These are phyloP conservation scores for Lecanicillium sp. DNA, from an alignment of 2,329 filamentous ascomycete genomes.

Conservation along the genomic window DNA sequence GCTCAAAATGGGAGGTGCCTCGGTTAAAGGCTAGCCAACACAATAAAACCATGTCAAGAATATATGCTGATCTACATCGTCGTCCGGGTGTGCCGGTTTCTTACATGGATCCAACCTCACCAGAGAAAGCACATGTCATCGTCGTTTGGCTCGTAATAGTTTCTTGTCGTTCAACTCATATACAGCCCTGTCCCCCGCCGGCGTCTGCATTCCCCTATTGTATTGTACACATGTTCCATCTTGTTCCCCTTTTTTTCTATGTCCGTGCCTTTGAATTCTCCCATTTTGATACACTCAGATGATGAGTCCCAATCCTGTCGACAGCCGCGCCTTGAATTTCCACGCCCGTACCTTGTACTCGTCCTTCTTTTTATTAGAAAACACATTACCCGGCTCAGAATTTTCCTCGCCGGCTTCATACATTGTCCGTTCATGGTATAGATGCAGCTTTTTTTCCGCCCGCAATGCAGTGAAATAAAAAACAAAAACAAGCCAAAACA, in stretches of 20 bases:
- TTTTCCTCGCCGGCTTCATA: slow-evolving; percentile 7
- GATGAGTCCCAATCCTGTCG: slow-evolving; percentile 3
- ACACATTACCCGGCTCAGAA: slow-evolving; percentile 12
- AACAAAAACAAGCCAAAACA: slow-evolving; percentile 11
- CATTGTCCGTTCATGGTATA: slow-evolving; percentile 14
- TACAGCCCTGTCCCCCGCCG: not conserved
- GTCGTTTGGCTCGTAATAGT: not conserved
- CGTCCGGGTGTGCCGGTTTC: too few relatives aligned
- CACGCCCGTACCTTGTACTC: slow-evolving; percentile 6
- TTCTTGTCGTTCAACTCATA: not conserved
- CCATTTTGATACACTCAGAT: slow-evolving; percentile 11
- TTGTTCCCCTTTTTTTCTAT: slow-evolving; percentile 2
- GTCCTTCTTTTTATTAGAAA: slow-evolving; percentile 6
- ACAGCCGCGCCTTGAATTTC: not conserved
- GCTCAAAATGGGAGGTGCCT: too few relatives aligned
- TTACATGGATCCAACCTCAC: not conserved
- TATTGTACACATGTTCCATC: slow-evolving; percentile 3
- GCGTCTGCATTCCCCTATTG: slow-evolving; percentile 4
- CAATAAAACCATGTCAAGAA: too few relatives aligned
- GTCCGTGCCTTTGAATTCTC: not conserved
- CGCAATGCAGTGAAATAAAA: slow-evolving; percentile 15
- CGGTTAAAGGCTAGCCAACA: too few relatives aligned
- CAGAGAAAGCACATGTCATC: too few relatives aligned
- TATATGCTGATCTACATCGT: too few relatives aligned
- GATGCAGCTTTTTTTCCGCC: slow-evolving; percentile 14